Evolutionary conservation across 345 rosid genomes (phyloP), one percentile per base, ranked within the genome.

Genomic region (Mallotus nudiflorus): DNA sequence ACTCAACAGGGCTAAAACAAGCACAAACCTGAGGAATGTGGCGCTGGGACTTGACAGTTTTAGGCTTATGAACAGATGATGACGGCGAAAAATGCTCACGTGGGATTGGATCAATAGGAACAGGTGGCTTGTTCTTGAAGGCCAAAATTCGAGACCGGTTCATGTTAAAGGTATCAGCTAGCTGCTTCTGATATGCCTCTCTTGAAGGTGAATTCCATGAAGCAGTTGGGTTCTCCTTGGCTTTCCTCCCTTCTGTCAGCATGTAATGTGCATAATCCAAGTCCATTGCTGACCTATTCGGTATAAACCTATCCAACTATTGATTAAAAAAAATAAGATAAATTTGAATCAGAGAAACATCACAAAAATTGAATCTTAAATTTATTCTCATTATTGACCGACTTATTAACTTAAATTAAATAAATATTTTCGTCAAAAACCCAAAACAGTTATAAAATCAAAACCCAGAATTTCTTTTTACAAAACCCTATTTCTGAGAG

Each of bases 221-320:
- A 0, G 46, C 9, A 12, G 62, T 55, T 3, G 80, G 62, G 2
- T 85, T 79, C 71, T 85, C 86, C 33, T 87, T 85, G 14, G 63
- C 84, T 72, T 82, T 88, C 75, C 68, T 68, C 0, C 85, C 88
- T 65, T 85, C 89, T 0, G 85, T 86, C 12, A 87, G 68, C 81
- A 88, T 88, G 75, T 56, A 89, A 65, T 80, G 87, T 0, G 94
- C 92, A 54, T 81, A 91, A 35, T 89, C 95, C 37, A 85, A 75
- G 69, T 91, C 87, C 85, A 89, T 91, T 0, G 95, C 97, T 16
- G 95, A 82, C 42, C 95, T 68, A 60, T 89, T 91, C 0, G 97
- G 92, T 19, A 91, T 91, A 62, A 89, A 91, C 5, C 95, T 82
- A 67, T 91, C 97, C 78, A 85, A 68, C 93, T 86, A 78, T 11